phyloP scores from a whole-genome alignment of 495 filamentous ascomycete genomes.

The Chaetomium fimeti region DNA sequence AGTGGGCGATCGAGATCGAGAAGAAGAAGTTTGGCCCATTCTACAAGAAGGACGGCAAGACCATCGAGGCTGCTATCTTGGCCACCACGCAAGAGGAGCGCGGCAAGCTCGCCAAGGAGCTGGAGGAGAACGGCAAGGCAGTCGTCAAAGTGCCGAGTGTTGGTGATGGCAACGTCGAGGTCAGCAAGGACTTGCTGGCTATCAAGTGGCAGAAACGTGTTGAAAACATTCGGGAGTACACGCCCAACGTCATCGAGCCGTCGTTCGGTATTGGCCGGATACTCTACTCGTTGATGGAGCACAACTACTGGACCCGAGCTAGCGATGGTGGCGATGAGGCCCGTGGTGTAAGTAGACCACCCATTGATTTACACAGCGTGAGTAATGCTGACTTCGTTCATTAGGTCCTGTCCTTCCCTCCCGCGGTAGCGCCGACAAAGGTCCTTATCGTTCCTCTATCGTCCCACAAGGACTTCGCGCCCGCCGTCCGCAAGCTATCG shows the following conservation, averaged over 20 bases:
- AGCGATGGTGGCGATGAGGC: slow-evolving; percentile 66
- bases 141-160: slow-evolving; percentile 61
- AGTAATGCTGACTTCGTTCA: slow-evolving; percentile 23
- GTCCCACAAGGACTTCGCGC: slow-evolving; percentile 58
- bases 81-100: slow-evolving; percentile 66
- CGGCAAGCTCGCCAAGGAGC: slow-evolving; percentile 64
- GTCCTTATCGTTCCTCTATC: slow-evolving; percentile 73
- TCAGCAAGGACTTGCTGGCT: slow-evolving; percentile 66
- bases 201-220: slow-evolving; percentile 69
- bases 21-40: slow-evolving; percentile 81
- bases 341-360: slow-evolving; percentile 55
- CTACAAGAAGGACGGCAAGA: slow-evolving; percentile 78
- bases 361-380: neutral
- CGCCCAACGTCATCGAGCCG: slow-evolving; percentile 80
- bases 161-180: slow-evolving; percentile 57
- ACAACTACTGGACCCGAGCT: slow-evolving; percentile 71
- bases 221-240: slow-evolving; percentile 73
- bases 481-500: slow-evolving; percentile 55
- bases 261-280: slow-evolving; percentile 84
- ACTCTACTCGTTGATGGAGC: slow-evolving; percentile 74
- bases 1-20: slow-evolving; percentile 72
- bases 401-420: slow-evolving; percentile 72
- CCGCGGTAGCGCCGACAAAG: slow-evolving; percentile 70
- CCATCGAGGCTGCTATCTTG: slow-evolving; percentile 67
- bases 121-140: slow-evolving; percentile 65